Conservation (phyloP, 2,329 filamentous ascomycete species). For the Tolypocladium ophioglossoides region DNA sequence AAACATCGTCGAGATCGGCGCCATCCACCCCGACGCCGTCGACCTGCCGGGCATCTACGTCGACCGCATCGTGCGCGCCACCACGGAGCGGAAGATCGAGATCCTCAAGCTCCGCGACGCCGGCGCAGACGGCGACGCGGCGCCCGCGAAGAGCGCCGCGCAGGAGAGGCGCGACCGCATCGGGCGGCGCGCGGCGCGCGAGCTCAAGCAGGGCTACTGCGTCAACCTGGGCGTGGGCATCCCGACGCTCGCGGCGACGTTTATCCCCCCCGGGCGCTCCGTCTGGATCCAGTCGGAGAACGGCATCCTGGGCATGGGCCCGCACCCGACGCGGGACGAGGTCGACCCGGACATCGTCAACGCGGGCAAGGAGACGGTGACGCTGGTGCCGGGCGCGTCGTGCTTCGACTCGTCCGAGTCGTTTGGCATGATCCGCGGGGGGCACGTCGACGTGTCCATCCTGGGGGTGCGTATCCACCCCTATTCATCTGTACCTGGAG, state of each 20-base stretch:
- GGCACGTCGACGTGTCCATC: slow-evolving; percentile 75
- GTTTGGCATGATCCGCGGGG: slow-evolving; percentile 79
- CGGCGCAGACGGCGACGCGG: slow-evolving; percentile 23
- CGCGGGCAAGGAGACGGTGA: slow-evolving; percentile 80
- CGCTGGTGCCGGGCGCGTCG: slow-evolving; percentile 63
- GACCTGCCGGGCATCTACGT: slow-evolving; percentile 77
- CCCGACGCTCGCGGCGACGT: slow-evolving; percentile 73
- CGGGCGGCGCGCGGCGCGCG: slow-evolving; percentile 65
- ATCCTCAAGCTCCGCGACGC: slow-evolving; percentile 47
- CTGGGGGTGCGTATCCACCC: slow-evolving; percentile 43
- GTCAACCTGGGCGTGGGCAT: slow-evolving; percentile 79
- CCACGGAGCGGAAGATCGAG: slow-evolving; percentile 62
- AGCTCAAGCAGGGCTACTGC: slow-evolving; percentile 71
- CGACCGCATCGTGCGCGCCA: slow-evolving; percentile 68
- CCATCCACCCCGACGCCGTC: slow-evolving; percentile 62
- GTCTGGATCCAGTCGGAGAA: slow-evolving; percentile 86
- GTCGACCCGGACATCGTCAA: slow-evolving; percentile 76
- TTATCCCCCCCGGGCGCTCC: slow-evolving; percentile 54
- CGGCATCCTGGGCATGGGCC: slow-evolving; percentile 73
- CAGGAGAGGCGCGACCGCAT: slow-evolving; percentile 57
- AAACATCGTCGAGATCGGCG: slow-evolving; percentile 66
- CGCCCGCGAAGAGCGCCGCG: slow-evolving; percentile 30
- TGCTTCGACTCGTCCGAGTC: slow-evolving; percentile 74
- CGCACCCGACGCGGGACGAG: slow-evolving; percentile 62
- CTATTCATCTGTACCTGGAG: background rate